A percentile compares a stretch with the other conserved stretches of the same genome.
phyloP scores from a whole-genome alignment of 495 filamentous ascomycete genomes.

The Podospora pseudoanserina region DNA sequence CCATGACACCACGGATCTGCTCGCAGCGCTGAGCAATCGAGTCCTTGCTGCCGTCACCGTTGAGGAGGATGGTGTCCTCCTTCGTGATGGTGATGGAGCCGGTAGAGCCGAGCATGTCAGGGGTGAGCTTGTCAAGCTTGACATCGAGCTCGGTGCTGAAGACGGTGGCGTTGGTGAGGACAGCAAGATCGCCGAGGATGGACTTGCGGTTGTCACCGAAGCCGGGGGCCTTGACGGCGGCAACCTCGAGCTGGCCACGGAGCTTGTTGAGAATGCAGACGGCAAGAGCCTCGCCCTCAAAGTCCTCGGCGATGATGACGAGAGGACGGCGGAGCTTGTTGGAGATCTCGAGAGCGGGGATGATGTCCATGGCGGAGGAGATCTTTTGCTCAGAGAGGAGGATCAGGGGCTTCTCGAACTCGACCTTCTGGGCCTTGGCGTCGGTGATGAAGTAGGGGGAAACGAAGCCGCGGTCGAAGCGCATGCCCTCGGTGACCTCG shows the following conservation, averaged over 20 bases:
- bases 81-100: constrained; percentile 99
- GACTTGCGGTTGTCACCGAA: constrained; percentile 99
- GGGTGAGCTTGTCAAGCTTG: constrained; percentile 96
- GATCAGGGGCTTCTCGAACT: constrained; percentile 99
- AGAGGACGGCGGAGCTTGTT: constrained; percentile 92
- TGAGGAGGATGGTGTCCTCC: constrained; percentile 98
- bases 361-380: constrained; percentile 95
- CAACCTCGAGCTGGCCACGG: constrained; percentile 97
- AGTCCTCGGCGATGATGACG: constrained; percentile 98
- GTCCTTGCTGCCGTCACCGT: constrained; percentile 96
- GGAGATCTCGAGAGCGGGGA: constrained; percentile 94
- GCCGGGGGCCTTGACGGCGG: constrained; percentile 96
- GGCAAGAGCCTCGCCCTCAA: constrained; percentile 95
- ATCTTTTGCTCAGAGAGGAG: constrained; percentile 99
- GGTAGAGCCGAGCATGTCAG: constrained; percentile 93
- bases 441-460: constrained; percentile 99
- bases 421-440: constrained; percentile 94
- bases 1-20: constrained; percentile 97
- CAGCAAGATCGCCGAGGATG: constrained; percentile 91
- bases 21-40: constrained; percentile 91
- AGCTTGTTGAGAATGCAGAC: constrained; percentile 99
- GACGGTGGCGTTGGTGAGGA: constrained; percentile 94
- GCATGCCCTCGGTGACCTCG: constrained; percentile 98
- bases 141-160: constrained; percentile 98
- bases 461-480: constrained; percentile 96